Evolutionary conservation across 1,139 yeast species (phyloP).

Genomic region (Candida labiduridarum): DNA sequence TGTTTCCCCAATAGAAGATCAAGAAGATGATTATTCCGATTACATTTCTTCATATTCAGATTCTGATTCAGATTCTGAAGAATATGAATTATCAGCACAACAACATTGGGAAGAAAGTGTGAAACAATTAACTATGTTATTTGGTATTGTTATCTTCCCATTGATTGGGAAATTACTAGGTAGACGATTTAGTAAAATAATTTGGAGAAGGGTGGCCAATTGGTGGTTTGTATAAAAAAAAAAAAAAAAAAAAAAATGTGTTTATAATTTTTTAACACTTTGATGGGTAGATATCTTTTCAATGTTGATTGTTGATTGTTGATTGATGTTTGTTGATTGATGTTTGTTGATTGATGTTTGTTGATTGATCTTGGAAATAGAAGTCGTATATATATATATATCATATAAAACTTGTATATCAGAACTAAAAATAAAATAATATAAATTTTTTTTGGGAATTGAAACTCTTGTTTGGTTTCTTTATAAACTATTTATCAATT

Average conservation of each 20-base stretch:
- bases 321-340: too few species aligned
- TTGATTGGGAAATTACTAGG: conserved; percentile 73
- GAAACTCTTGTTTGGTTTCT: too few species aligned
- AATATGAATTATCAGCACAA: conserved; percentile 48
- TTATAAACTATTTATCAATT: conserved; percentile 30
- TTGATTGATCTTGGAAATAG: too few species aligned
- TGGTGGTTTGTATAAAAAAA: conserved; percentile 27
- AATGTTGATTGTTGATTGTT: too few species aligned
- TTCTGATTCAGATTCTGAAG: conserved; percentile 13
- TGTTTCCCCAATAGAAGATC: background rate
- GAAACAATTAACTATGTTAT: conserved; percentile 57
- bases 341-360: too few species aligned
- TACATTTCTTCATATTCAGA: conserved; percentile 8
- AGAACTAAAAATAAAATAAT: background rate
- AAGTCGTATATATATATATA: too few species aligned
- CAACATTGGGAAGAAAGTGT: conserved; percentile 82
- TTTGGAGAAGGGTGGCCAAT: conserved; percentile 37
- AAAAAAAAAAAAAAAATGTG: too few species aligned
- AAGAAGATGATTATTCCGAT: conserved; percentile 12
- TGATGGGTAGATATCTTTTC: too few species aligned
- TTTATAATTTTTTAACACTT: too few species aligned
- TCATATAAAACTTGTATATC: conserved; percentile 2
- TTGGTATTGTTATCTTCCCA: conserved; percentile 65
- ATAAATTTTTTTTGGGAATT: too few species aligned
- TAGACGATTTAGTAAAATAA: conserved; percentile 53